Base-by-base conservation (phyloP, 495 filamentous ascomycete species). In the Polyplosphaeria fusca region DNA sequence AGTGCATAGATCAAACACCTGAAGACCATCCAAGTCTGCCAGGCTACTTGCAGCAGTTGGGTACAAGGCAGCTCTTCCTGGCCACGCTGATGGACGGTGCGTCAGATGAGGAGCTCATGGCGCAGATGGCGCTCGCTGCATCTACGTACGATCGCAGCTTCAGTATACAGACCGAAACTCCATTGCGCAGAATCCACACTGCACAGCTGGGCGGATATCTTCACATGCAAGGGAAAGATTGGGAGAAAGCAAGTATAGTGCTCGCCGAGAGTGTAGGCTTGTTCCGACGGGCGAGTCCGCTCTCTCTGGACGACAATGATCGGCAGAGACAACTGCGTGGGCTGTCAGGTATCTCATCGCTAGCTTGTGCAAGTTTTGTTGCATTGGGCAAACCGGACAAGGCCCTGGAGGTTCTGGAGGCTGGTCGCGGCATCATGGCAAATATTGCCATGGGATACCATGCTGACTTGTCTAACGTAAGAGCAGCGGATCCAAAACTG, bases 371-470 rank as follows among this genome's bases (percentile, higher is more conserved):
- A 5, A 5, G 35, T 19, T 52, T 20, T 20, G 16, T 52, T 23
- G 20, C 35, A 26, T 19, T 52, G 49, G 49, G 20, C 4, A 40
- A 52, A n/a, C 49, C 49, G 18, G 49, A 41, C 4, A 25, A 16
- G 19, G 49, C 5, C 4, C 24, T 52, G 4, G 35, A 52, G 35
- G 20, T 52, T 3, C 49, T 52, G 4, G 49, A 52, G 20, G 22
- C 32, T 25, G 49, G 49, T 3, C 30, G 49, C 18, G 49, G 49
- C 16, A 52, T 52, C 38, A 42, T 52, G 49, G 9, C 49, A 14
- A 43, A 52, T 22, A 52, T 52, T 52, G 49, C 49, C 7, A 52
- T 52, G 49, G 49, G 49, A 23, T 42, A 52, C 42, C 49, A 52
- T 19, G 11, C 5, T 42, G 49, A 52, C 49, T 37, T 52, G 20